These are phyloP conservation scores for Diversispora epigaea DNA, from an alignment of 192 early-diverging fungal species.

Conservation along the genomic window DNA sequence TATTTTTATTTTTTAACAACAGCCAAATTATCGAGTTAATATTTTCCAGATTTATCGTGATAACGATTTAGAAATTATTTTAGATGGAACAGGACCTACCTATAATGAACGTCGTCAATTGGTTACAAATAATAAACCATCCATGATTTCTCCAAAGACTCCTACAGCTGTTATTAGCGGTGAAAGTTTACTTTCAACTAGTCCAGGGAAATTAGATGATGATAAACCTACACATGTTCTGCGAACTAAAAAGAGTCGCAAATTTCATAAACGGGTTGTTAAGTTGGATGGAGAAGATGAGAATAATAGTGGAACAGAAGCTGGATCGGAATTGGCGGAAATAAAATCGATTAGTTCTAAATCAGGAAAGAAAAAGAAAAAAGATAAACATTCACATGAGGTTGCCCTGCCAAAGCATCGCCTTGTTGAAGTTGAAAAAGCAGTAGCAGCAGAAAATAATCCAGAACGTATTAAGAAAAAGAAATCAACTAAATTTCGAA, in stretches of 20 bases:
- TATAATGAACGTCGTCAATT: constrained; percentile 46
- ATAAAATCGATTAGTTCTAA: not conserved
- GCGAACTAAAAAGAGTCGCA: constrained; percentile 29
- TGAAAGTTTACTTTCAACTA: constrained; percentile 19
- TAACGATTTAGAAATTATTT: constrained; percentile 44
- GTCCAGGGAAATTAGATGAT: not conserved
- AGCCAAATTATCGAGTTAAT: constrained; percentile 52
- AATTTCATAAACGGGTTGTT: constrained; percentile 38
- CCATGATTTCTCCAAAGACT: constrained; percentile 30
- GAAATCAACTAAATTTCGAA: constrained; percentile 6
- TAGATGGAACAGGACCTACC: constrained; percentile 53
- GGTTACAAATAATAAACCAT: constrained; percentile 28
- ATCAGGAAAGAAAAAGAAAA: constrained; percentile 21
- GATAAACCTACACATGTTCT: not conserved
- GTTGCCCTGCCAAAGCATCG: constrained; percentile 11
- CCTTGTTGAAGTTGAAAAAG: constrained; percentile 10
- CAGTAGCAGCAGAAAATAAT: constrained; percentile 22
- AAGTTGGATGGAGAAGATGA: constrained; percentile 22
- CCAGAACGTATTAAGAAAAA: not conserved
- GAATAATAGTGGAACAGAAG: constrained; percentile 1
- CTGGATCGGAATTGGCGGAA: constrained; percentile 29
- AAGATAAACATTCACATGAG: constrained; percentile 25
- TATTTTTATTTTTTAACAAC: constrained; percentile 7
- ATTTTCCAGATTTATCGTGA: constrained; percentile 50
- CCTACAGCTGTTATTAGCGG: constrained; percentile 38